These are phyloP conservation scores for Nemania sp. DNA, from an alignment of 2,329 filamentous ascomycete species.

Conservation along the genomic window DNA sequence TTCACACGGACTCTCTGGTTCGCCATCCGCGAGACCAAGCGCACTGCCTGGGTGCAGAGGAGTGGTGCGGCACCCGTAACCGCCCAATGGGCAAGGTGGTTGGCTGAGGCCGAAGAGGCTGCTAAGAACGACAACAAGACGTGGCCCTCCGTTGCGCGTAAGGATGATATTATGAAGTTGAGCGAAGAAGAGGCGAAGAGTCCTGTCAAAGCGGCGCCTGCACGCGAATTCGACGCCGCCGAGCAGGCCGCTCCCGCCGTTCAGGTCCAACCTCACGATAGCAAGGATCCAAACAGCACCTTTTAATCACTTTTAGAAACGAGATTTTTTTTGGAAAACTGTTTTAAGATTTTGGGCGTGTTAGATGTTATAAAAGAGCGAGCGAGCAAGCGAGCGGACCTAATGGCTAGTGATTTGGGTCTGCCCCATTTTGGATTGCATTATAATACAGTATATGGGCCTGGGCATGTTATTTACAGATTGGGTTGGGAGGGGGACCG, in stretches of 20 bases:
- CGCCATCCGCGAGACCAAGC: conserved; percentile 66
- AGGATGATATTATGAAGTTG: conserved; percentile 62
- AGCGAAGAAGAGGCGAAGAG: conserved; percentile 33
- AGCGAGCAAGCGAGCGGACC: conserved; percentile 2
- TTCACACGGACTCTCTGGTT: conserved; percentile 71
- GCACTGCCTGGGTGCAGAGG: conserved; percentile 64
- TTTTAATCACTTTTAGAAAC: conserved; percentile 26
- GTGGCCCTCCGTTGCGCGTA: conserved; percentile 63
- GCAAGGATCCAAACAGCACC: conserved; percentile 18
- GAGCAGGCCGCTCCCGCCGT: conserved; percentile 40
- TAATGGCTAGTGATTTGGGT: background rate
- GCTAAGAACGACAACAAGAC: conserved; percentile 49
- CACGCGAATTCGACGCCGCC: conserved; percentile 33
- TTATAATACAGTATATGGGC: background rate
- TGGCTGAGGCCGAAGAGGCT: conserved; percentile 60
- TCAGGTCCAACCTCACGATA: conserved; percentile 32
- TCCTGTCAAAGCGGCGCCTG: conserved; percentile 8
- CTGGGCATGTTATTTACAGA: background rate
- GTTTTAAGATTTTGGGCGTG: conserved; percentile 16
- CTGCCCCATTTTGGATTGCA: conserved; percentile 10
- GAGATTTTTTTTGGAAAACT: conserved; percentile 21
- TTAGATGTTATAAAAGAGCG: conserved; percentile 32
- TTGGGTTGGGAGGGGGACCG: background rate
- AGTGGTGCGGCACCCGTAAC: conserved; percentile 66
- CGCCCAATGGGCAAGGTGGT: conserved; percentile 65